Conservation (phyloP, 306 rosid species). For the Parietaria judaica region DNA sequence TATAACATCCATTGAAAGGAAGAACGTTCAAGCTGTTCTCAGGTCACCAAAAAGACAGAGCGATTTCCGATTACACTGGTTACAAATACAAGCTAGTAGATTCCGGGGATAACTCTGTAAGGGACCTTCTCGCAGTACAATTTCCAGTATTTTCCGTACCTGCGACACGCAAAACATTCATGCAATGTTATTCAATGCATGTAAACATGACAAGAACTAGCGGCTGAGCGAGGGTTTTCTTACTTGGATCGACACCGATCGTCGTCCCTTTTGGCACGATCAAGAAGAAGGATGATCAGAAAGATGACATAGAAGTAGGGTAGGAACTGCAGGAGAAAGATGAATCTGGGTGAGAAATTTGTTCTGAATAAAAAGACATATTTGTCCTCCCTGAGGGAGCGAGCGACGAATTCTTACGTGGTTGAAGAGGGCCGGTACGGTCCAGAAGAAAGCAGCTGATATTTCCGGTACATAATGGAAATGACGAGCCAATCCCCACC, state of each 20-base stretch:
- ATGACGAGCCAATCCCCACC: conserved; percentile 99
- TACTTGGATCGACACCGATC: conserved; percentile 94
- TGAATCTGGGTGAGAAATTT: conserved; percentile 7
- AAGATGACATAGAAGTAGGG: conserved; percentile 90
- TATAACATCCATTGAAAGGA: background rate
- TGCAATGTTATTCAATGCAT: background rate
- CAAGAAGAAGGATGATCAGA: conserved; percentile 83
- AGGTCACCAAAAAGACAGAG: background rate
- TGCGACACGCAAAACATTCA: conserved; percentile 23
- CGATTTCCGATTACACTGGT: too few relatives aligned
- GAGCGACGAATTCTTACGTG: conserved; percentile 44
- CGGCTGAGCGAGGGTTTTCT: conserved; percentile 23
- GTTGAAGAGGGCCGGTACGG: conserved; percentile 83
- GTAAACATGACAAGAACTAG: background rate
- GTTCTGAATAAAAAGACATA: conserved; percentile 9
- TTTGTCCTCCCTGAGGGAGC: background rate
- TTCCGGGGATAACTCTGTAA: conserved; percentile 72
- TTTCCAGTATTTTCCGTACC: conserved; percentile 96
- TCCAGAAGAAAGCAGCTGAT: conserved; percentile 94
- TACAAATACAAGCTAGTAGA: conserved; percentile 31
- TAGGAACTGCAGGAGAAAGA: conserved; percentile 53
- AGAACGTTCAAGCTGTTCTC: background rate
- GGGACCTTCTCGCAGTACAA: conserved; percentile 75
- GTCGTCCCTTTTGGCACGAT: conserved; percentile 94
- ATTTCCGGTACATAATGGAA: conserved; percentile 97